Conservation (phyloP, 2,329 filamentous ascomycete genomes). For the Fusarium anthophilum region DNA sequence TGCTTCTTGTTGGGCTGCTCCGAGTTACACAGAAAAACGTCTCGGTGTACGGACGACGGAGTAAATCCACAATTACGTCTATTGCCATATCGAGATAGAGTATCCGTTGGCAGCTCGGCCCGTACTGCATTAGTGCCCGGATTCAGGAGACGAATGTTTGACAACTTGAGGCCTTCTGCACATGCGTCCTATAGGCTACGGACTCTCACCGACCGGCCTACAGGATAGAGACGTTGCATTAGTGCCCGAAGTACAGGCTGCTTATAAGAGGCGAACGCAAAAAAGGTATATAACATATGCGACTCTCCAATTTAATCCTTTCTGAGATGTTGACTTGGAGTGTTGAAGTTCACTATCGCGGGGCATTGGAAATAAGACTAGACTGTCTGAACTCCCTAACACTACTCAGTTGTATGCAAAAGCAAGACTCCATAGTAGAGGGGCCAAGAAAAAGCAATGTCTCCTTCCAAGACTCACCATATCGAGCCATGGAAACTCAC, state of each 20-base stretch:
- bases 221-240: slow-evolving; percentile 12
- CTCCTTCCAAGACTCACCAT: slow-evolving; percentile 15
- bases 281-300: neutral
- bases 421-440: neutral
- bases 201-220: slow-evolving; percentile 13
- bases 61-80: neutral
- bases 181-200: slow-evolving; percentile 13
- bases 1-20: slow-evolving; percentile 8
- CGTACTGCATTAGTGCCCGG: slow-evolving; percentile 28
- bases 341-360: neutral
- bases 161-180: slow-evolving; percentile 14
- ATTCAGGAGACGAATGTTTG: neutral
- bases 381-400: neutral
- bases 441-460: slow-evolving; percentile 10
- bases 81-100: slow-evolving; percentile 9
- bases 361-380: neutral
- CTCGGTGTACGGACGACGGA: neutral
- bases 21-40: slow-evolving; percentile 17
- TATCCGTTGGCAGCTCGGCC: slow-evolving; percentile 26
- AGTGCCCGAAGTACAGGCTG: neutral
- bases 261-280: neutral
- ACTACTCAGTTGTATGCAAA: neutral
- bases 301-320: neutral
- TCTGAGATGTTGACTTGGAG: neutral
- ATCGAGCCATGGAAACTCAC: slow-evolving; percentile 45